Base-by-base conservation (phyloP, 2,329 filamentous ascomycete genomes). In the Botrytis pseudocinerea region DNA sequence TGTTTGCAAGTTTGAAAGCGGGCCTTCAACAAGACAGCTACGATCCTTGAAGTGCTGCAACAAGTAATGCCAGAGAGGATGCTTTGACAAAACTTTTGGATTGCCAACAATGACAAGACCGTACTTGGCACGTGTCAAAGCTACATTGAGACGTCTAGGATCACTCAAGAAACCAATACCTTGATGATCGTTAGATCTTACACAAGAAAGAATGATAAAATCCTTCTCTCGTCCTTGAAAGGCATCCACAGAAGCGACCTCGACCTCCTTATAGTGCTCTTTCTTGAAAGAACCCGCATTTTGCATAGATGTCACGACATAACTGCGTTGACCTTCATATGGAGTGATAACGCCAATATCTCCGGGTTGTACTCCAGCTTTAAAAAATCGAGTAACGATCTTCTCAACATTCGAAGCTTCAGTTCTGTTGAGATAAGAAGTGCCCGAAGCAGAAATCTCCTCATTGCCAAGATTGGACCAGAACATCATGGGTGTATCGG, bases 151-250 rank as follows among this genome's bases (percentile, higher is more conserved):
- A 87, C 96, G 95, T 77, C 96, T 93, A 70, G 96, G 96, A 79
- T 99, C 96, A 74, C 95, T 98, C 86, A 99, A 86, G 89, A 99
- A 99, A 84, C 96, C 96, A 79, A 99, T 99, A 77, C 96, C 96
- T 82, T 99, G 96, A 82, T 98, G 97, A 79, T 99, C 96, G 82
- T 99, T 99, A 81, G 95, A 98, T 81, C 96, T 93, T 69, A 99
- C 96, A 81, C 96, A 99, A 75, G 96, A 98, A 46, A 99, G 87
- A 57, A 99, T 95, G 79, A 99, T 99, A 80, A 97, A 99, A 81
- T 99, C 96, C 85, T 99, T 99, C 84, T 99, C 96, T 85, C 96
- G 92, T 70, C 96, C 96, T 82, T 99, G 96, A 88, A 99, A 99
- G 32, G 96, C 96, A 85, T 99, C 96, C 54, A 99, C 96, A 0